These are phyloP conservation scores for Solanum okadae DNA, from an alignment of 257 asterid genomes.

Conservation along the genomic window DNA sequence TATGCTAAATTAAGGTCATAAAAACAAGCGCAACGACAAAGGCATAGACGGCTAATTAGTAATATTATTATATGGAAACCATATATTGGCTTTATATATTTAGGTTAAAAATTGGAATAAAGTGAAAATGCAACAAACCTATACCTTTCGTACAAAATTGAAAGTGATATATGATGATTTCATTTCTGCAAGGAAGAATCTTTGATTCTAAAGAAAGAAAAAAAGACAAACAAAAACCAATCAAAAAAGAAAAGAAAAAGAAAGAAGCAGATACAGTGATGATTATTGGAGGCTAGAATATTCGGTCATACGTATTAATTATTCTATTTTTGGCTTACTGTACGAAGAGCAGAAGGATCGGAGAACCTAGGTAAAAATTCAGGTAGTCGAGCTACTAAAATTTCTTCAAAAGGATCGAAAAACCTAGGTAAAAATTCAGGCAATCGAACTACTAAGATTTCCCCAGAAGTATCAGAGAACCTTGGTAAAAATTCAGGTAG, in stretches of 20 bases:
- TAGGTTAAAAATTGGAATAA: conserved; percentile 37
- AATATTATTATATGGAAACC: not conserved
- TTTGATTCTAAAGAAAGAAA: conserved; percentile 4
- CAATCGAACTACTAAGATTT: rapidly evolving
- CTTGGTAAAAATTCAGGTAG: too few species aligned
- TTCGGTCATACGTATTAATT: not conserved
- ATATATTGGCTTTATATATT: not conserved
- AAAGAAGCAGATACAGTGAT: not conserved
- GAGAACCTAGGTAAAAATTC: not conserved
- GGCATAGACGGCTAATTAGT: not conserved
- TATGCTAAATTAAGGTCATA: not conserved
- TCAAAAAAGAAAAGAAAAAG: not conserved
- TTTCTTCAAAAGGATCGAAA: too few species aligned
- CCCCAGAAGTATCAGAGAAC: too few species aligned
- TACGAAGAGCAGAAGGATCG: not conserved
- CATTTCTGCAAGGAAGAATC: conserved; percentile 22
- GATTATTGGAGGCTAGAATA: not conserved
- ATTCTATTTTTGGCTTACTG: not conserved
- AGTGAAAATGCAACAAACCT: conserved; percentile 62
- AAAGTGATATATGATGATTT: not conserved
- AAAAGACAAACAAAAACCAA: not conserved
- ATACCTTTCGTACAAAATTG: conserved; percentile 20
- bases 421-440: rapidly evolving
- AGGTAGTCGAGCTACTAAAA: too few species aligned
- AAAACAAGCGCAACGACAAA: not conserved